phyloP scores from a whole-genome alignment of 768 basidiomycete genomes.

The Boletus speciosus region DNA sequence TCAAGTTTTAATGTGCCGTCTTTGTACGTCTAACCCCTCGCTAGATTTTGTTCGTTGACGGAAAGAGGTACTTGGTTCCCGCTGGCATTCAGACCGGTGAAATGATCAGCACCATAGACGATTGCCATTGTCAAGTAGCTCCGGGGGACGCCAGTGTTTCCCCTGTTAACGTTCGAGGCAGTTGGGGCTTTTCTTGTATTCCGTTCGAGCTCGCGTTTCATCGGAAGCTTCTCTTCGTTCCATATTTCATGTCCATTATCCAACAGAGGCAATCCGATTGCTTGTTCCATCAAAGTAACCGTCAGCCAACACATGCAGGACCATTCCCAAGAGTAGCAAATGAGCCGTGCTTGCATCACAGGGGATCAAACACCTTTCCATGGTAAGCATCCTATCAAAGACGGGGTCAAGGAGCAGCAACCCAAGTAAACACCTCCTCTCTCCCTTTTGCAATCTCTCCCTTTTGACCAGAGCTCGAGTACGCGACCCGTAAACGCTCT shows the following conservation, averaged over 20 bases:
- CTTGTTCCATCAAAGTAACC: background rate
- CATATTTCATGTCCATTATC: background rate
- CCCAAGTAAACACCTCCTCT: constrained; percentile 42
- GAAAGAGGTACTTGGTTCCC: background rate
- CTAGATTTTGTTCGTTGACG: background rate
- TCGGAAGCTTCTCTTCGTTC: background rate
- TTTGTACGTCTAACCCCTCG: background rate
- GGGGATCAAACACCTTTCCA: background rate
- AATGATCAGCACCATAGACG: background rate
- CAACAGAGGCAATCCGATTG: background rate
- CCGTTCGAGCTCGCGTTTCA: background rate
- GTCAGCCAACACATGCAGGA: background rate
- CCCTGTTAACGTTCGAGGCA: background rate
- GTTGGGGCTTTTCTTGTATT: background rate
- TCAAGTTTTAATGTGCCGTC: background rate
- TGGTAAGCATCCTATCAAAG: background rate
- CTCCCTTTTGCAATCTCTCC: constrained; percentile 38
- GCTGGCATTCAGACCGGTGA: background rate
- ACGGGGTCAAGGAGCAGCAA: constrained; percentile 22
- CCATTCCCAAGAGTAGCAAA: background rate
- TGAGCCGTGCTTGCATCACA: background rate
- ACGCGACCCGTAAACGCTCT: constrained; percentile 60
- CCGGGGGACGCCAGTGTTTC: background rate
- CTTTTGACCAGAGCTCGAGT: constrained; percentile 40
- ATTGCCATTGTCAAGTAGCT: background rate